Evolutionary conservation across 2,329 filamentous ascomycete species (phyloP).

Genomic region (Chrysoporthe austroafricana): DNA sequence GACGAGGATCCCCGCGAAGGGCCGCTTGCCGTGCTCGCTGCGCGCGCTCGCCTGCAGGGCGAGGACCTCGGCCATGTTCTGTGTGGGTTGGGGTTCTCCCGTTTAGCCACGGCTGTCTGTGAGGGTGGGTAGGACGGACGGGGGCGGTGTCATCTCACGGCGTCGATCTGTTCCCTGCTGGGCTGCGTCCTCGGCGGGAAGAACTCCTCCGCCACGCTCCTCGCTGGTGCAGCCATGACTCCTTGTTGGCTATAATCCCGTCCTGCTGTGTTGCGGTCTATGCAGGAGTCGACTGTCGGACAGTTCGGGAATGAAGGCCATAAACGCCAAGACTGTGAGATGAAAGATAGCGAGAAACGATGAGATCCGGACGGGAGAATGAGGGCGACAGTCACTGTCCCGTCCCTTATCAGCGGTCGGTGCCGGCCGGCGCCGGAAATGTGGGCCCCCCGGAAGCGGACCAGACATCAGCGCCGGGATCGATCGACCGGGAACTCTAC

Average conservation of each 20-base stretch:
- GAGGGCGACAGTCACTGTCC: not conserved
- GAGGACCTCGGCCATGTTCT: conserved; percentile 25
- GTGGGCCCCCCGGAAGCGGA: not conserved
- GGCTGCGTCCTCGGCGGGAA: conserved; percentile 23
- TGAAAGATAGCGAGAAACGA: not conserved
- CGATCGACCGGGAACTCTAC: not conserved
- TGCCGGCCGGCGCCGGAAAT: conserved; percentile 14
- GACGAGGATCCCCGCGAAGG: conserved; percentile 47
- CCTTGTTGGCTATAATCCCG: not conserved
- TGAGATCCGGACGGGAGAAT: not conserved
- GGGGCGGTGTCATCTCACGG: conserved; percentile 2
- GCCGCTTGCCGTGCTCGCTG: conserved; percentile 22
- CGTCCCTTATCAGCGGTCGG: conserved; percentile 16
- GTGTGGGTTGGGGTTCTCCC: not conserved
- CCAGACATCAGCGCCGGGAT: not conserved
- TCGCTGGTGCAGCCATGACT: not conserved
- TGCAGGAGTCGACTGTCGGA: too few relatives aligned
- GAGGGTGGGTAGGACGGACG: not conserved
- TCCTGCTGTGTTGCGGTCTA: not conserved
- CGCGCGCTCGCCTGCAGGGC: conserved; percentile 20
- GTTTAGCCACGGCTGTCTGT: not conserved
- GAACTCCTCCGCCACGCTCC: conserved; percentile 15
- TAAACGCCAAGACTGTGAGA: not conserved
- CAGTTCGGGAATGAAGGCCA: too few relatives aligned
- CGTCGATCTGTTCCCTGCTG: conserved; percentile 21